Evolutionary conservation across 2,329 filamentous ascomycete species (phyloP).

Genomic region (Lasiodiplodia citricola): DNA sequence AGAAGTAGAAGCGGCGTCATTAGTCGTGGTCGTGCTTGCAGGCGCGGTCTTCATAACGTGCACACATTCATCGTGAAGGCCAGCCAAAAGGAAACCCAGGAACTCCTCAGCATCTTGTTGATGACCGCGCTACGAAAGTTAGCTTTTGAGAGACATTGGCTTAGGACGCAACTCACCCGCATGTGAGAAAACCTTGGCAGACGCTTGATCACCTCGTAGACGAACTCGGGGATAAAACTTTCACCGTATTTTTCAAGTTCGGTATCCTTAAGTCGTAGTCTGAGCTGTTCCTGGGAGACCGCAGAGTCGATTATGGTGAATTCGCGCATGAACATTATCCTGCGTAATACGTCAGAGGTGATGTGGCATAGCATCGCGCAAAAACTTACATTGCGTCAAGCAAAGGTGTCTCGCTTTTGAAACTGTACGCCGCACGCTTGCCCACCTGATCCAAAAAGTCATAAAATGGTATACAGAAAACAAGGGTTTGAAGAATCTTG

Average conservation of each 20-base stretch:
- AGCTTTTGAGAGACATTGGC: slow-evolving; percentile 30
- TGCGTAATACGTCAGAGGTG: slow-evolving; percentile 42
- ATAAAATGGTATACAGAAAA: slow-evolving; percentile 94
- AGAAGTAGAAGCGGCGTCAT: slow-evolving; percentile 48
- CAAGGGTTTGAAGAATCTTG: slow-evolving; percentile 90
- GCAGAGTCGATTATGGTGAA: slow-evolving; percentile 87
- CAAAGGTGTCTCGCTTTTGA: slow-evolving; percentile 93
- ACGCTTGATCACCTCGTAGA: slow-evolving; percentile 89
- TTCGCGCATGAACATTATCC: slow-evolving; percentile 95
- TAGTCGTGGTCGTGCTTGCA: slow-evolving; percentile 38
- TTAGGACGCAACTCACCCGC: slow-evolving; percentile 65
- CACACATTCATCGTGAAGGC: slow-evolving; percentile 89
- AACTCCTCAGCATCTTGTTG: slow-evolving; percentile 99
- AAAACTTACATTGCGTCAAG: slow-evolving; percentile 84
- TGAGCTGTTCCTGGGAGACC: slow-evolving; percentile 73
- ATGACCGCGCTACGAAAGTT: slow-evolving; percentile 72
- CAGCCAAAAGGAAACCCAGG: slow-evolving; percentile 87
- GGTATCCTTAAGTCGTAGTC: slow-evolving; percentile 74
- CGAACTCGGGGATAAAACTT: slow-evolving; percentile 89
- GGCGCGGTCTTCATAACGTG: slow-evolving; percentile 68
- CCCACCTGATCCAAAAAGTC: slow-evolving; percentile 88
- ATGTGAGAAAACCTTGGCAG: slow-evolving; percentile 89
- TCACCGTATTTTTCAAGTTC: slow-evolving; percentile 92
- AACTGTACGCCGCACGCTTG: slow-evolving; percentile 82
- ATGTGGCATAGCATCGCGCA: not conserved